Percentiles rank a stretch among this genome's conserved stretches.
phyloP scores from a whole-genome alignment of 2,329 filamentous ascomycete species.

The Aspergillus candidus region DNA sequence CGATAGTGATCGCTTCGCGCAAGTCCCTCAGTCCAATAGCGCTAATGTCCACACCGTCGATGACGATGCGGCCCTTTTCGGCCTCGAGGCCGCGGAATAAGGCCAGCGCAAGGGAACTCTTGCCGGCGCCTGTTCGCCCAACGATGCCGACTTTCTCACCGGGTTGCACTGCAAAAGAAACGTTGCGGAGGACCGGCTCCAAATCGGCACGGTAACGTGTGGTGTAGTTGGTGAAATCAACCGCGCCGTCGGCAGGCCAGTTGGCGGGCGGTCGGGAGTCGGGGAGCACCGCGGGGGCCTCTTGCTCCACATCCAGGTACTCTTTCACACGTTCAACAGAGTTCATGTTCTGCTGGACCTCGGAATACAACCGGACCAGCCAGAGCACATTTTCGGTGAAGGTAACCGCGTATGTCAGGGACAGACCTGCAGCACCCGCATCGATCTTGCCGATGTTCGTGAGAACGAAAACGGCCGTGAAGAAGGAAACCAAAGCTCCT shows the following conservation, averaged over 20 bases:
- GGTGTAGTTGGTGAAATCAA: slow-evolving; percentile 84
- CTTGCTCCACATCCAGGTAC: slow-evolving; percentile 92
- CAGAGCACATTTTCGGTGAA: slow-evolving; percentile 97
- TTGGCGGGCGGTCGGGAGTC: slow-evolving; percentile 68
- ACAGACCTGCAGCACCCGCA: slow-evolving; percentile 85
- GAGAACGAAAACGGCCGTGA: slow-evolving; percentile 85
- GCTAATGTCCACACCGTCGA: slow-evolving; percentile 87
- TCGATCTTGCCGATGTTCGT: slow-evolving; percentile 76
- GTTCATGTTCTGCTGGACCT: slow-evolving; percentile 99
- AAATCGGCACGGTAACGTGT: slow-evolving; percentile 84
- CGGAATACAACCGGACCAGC: slow-evolving; percentile 88
- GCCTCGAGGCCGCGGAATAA: slow-evolving; percentile 92
- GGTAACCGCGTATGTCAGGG: slow-evolving; percentile 89
- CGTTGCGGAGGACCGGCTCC: slow-evolving; percentile 73
- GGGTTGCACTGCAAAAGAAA: slow-evolving; percentile 80
- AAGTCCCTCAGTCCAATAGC: slow-evolving; percentile 88
- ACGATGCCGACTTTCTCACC: slow-evolving; percentile 95
- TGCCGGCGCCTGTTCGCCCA: slow-evolving; percentile 89
- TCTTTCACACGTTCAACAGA: slow-evolving; percentile 96
- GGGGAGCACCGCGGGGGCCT: slow-evolving; percentile 71
- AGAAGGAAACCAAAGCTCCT: slow-evolving; percentile 88
- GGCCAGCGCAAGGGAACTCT: slow-evolving; percentile 88
- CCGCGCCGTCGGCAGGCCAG: slow-evolving; percentile 80
- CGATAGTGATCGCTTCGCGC: slow-evolving; percentile 90
- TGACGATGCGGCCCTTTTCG: slow-evolving; percentile 78